phyloP scores from a whole-genome alignment of 1,284 basidiomycete species.

The Stereum hirsutum region DNA sequence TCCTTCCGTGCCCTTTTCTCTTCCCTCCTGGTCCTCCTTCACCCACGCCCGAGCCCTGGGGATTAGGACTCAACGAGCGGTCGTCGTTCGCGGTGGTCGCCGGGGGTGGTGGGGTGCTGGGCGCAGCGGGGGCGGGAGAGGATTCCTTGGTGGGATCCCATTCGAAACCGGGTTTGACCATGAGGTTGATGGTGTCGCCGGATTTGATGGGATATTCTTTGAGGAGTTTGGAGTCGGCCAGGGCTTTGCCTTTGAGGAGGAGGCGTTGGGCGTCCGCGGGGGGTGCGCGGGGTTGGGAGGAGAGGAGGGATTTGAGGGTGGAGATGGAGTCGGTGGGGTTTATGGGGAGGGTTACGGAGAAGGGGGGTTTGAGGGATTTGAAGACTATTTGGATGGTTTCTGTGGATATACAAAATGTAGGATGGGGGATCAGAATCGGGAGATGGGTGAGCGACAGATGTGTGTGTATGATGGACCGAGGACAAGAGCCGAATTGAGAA shows the following conservation, averaged over 20 bases:
- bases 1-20: conserved; percentile 40
- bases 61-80: conserved; percentile 13
- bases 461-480: too few species aligned
- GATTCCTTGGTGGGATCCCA: conserved; percentile 47
- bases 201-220: conserved; percentile 81
- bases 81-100: not conserved
- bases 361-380: conserved; percentile 86
- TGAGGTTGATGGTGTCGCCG: conserved; percentile 74
- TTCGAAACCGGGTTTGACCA: conserved; percentile 69
- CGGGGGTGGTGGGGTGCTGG: conserved; percentile 5
- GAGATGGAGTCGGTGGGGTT: conserved; percentile 73
- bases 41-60: too few species aligned
- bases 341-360: conserved; percentile 61
- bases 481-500: too few species aligned
- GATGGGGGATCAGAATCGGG: too few species aligned
- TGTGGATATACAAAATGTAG: too few species aligned
- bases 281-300: conserved; percentile 53
- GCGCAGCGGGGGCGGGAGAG: conserved; percentile 5
- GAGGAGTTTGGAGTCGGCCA: conserved; percentile 78
- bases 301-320: conserved; percentile 67
- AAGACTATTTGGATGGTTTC: conserved; percentile 65
- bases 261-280: conserved; percentile 73
- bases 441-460: too few species aligned
- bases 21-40: too few species aligned
- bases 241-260: conserved; percentile 86